A percentile compares a stretch with the other conserved stretches of the same genome.
Evolutionary conservation across 2,329 filamentous ascomycete genomes (phyloP).

Genomic region (Colletotrichum sp.): DNA sequence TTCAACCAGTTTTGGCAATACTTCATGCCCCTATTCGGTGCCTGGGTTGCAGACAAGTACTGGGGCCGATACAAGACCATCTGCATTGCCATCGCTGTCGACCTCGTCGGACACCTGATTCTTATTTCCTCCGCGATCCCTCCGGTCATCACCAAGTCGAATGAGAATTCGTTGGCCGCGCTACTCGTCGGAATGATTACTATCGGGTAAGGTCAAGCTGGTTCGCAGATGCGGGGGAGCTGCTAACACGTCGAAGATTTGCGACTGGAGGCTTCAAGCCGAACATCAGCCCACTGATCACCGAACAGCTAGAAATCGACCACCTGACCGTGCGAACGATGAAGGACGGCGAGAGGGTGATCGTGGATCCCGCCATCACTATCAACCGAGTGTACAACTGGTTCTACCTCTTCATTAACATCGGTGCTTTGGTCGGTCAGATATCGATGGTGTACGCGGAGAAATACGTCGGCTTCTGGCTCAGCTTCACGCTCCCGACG

Average conservation of each 20-base stretch:
- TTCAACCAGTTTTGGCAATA: slow-evolving; percentile 67
- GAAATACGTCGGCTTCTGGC: slow-evolving; percentile 77
- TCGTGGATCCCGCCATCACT: slow-evolving; percentile 69
- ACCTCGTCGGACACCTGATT: slow-evolving; percentile 70
- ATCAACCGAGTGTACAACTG: slow-evolving; percentile 69
- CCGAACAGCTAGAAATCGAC: slow-evolving; percentile 67
- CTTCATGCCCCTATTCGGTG: slow-evolving; percentile 61
- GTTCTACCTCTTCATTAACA: slow-evolving; percentile 77
- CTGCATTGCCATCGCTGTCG: slow-evolving; percentile 62
- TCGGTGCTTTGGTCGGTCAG: slow-evolving; percentile 69
- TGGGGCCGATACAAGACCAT: slow-evolving; percentile 75
- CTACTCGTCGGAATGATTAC: slow-evolving; percentile 65
- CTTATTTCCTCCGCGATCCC: slow-evolving; percentile 71
- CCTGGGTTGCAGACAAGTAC: slow-evolving; percentile 58
- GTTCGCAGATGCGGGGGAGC: neutral
- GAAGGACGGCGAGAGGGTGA: slow-evolving; percentile 63
- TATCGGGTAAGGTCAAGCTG: slow-evolving; percentile 29
- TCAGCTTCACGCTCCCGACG: slow-evolving; percentile 72
- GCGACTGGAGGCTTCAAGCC: slow-evolving; percentile 80
- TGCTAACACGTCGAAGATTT: slow-evolving; percentile 36
- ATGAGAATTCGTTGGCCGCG: slow-evolving; percentile 60
- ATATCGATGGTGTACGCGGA: slow-evolving; percentile 75
- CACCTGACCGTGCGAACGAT: slow-evolving; percentile 58
- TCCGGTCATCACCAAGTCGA: slow-evolving; percentile 57
- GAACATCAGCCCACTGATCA: slow-evolving; percentile 72